phyloP scores from a whole-genome alignment of 1,284 basidiomycete species.

The Moniliophthora roreri region DNA sequence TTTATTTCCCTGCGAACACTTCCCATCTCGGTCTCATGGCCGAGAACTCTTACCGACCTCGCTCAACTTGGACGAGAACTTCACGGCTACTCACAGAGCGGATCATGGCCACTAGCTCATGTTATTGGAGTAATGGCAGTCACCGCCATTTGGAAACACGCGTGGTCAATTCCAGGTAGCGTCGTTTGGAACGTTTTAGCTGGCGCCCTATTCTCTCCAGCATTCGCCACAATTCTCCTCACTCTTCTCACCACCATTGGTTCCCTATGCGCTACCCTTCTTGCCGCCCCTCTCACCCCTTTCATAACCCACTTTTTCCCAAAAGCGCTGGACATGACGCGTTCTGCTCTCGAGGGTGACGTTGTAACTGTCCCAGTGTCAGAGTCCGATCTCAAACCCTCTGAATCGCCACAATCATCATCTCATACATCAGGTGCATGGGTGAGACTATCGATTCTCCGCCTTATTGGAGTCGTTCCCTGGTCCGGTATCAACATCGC shows the following conservation, averaged over 20 bases:
- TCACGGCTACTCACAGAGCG: slow-evolving; percentile 74
- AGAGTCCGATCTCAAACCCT: slow-evolving; percentile 15
- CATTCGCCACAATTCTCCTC: slow-evolving; percentile 75
- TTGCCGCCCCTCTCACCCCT: slow-evolving; percentile 83
- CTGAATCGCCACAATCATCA: slow-evolving; percentile 31
- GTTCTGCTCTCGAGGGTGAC: slow-evolving; percentile 61
- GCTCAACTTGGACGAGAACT: slow-evolving; percentile 73
- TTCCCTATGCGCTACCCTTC: slow-evolving; percentile 76
- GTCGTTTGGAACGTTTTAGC: slow-evolving; percentile 92
- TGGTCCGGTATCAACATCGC: slow-evolving; percentile 96
- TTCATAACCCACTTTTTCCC: slow-evolving; percentile 80
- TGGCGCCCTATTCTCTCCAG: slow-evolving; percentile 81
- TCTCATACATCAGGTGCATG: slow-evolving; percentile 38
- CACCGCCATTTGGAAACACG: slow-evolving; percentile 91
- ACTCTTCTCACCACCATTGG: slow-evolving; percentile 83
- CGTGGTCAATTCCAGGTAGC: slow-evolving; percentile 91
- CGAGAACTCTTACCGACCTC: slow-evolving; percentile 70
- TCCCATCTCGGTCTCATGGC: slow-evolving; percentile 75
- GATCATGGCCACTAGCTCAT: slow-evolving; percentile 58
- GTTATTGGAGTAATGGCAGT: slow-evolving; percentile 81
- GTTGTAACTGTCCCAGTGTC: slow-evolving; percentile 14
- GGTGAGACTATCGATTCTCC: slow-evolving; percentile 82
- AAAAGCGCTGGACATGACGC: slow-evolving; percentile 79
- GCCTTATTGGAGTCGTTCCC: slow-evolving; percentile 87
- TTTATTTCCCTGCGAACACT: slow-evolving; percentile 53